These are phyloP conservation scores for Saprolegnia parasitica DNA, from an alignment of 352 stramenopile genomes.

Conservation along the genomic window DNA sequence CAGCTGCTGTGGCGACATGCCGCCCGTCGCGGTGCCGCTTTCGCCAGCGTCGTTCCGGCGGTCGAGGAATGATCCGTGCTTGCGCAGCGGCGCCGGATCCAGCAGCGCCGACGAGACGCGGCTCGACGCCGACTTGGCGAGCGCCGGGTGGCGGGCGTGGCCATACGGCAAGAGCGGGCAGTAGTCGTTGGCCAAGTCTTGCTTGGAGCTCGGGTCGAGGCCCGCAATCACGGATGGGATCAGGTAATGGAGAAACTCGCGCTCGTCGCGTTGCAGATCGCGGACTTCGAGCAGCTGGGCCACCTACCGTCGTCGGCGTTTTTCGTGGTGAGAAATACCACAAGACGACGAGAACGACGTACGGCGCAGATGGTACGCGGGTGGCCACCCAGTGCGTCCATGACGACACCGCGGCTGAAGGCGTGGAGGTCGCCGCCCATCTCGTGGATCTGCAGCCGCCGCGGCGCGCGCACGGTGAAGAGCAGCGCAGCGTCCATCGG, in stretches of 20 bases:
- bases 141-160: background rate
- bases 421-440: constrained; percentile 65
- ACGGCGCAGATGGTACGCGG: constrained; percentile 69
- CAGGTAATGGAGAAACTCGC: constrained; percentile 76
- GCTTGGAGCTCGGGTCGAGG: constrained; percentile 35
- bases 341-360: constrained; percentile 10
- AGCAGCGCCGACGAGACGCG: background rate
- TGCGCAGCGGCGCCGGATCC: background rate
- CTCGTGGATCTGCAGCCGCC: constrained; percentile 69
- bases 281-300: constrained; percentile 78
- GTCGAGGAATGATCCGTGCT: constrained; percentile 1
- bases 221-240: constrained; percentile 74
- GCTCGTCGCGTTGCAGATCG: constrained; percentile 78
- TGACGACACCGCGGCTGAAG: constrained; percentile 61
- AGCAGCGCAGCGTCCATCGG: constrained; percentile 59
- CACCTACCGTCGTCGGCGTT: constrained; percentile 35
- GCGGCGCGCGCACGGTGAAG: constrained; percentile 68
- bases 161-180: constrained; percentile 22
- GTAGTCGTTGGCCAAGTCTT: constrained; percentile 27
- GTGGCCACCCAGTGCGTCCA: constrained; percentile 56
- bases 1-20: constrained; percentile 24
- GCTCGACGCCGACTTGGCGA: background rate
- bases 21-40: background rate
- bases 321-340: background rate
- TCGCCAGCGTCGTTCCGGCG: background rate